Conservation (phyloP, 2,329 filamentous ascomycete genomes). For the Tolypocladium sp. region DNA sequence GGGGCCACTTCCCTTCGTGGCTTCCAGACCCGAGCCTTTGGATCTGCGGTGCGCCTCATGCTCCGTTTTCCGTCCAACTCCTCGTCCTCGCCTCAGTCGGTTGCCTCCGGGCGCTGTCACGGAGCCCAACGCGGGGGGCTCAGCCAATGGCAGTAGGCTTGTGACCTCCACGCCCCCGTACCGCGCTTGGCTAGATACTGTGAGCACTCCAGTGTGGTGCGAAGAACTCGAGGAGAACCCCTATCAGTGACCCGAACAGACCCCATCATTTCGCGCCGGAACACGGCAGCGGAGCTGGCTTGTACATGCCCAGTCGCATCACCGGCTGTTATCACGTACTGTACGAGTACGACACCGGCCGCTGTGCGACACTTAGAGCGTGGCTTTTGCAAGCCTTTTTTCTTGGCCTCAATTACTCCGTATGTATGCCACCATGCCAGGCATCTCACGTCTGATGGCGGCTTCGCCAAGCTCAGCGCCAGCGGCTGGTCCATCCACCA, state of each 20-base stretch:
- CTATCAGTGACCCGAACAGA: neutral
- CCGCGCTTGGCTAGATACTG: neutral
- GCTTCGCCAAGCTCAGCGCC: neutral
- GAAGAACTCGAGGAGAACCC: neutral
- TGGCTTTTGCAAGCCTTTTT: neutral
- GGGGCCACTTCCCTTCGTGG: neutral
- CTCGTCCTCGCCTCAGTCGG: neutral
- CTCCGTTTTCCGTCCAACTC: neutral
- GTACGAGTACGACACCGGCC: neutral
- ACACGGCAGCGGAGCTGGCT: neutral
- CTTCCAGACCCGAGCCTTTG: neutral
- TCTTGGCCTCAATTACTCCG: too few relatives aligned
- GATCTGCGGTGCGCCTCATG: neutral
- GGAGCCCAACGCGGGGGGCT: neutral
- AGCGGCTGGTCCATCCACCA: neutral
- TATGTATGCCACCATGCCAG: neutral
- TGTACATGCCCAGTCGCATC: neutral
- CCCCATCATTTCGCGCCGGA: neutral
- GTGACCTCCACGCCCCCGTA: neutral
- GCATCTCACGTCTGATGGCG: neutral
- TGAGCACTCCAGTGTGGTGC: too few relatives aligned
- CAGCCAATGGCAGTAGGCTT: neutral
- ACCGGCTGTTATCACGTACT: neutral
- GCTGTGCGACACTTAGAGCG: neutral
- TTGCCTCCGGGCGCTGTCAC: neutral